A percentile compares a stretch with the other conserved stretches of the same genome.
phyloP scores from a whole-genome alignment of 495 filamentous ascomycete species.

The Aspergillus ellipticus region DNA sequence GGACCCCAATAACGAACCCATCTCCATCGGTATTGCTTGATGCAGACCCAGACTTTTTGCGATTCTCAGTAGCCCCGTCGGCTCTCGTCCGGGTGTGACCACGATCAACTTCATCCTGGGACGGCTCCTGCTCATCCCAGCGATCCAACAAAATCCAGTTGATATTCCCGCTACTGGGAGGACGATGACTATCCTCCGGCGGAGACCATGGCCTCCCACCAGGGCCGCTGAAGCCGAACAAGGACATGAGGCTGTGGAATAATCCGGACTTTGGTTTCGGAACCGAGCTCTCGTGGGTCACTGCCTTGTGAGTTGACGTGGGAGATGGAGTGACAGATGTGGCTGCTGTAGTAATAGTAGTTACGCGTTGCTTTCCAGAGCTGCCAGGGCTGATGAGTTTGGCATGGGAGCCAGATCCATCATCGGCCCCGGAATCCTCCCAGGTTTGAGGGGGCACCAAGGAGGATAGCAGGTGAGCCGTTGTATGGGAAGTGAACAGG shows the following conservation, averaged over 20 bases:
- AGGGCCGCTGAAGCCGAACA: conserved; percentile 49
- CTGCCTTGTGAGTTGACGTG: conserved; percentile 23
- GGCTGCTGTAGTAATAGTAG: conserved; percentile 26
- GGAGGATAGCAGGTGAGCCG: conserved; percentile 88
- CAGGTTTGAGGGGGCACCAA: conserved; percentile 70
- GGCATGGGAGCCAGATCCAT: conserved; percentile 28
- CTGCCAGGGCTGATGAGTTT: conserved; percentile 21
- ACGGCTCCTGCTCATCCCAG: conserved; percentile 55
- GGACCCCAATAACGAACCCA: conserved; percentile 85
- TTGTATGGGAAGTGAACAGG: conserved; percentile 91
- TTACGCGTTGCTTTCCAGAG: conserved; percentile 18
- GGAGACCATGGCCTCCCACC: conserved; percentile 18
- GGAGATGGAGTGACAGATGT: conserved; percentile 21
- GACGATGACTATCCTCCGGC: conserved; percentile 57
- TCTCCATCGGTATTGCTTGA: conserved; percentile 45
- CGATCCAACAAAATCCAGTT: conserved; percentile 72
- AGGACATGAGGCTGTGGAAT: conserved; percentile 50
- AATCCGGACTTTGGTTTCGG: conserved; percentile 44
- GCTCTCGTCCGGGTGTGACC: background rate
- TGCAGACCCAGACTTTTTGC: conserved; percentile 20
- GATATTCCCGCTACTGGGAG: conserved; percentile 78
- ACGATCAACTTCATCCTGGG: conserved; percentile 7
- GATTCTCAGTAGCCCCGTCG: conserved; percentile 4
- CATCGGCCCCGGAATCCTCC: conserved; percentile 52
- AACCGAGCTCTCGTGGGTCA: conserved; percentile 16